Conservation (phyloP, 129 eudicot genomes). For the Tanacetum coccineum region DNA sequence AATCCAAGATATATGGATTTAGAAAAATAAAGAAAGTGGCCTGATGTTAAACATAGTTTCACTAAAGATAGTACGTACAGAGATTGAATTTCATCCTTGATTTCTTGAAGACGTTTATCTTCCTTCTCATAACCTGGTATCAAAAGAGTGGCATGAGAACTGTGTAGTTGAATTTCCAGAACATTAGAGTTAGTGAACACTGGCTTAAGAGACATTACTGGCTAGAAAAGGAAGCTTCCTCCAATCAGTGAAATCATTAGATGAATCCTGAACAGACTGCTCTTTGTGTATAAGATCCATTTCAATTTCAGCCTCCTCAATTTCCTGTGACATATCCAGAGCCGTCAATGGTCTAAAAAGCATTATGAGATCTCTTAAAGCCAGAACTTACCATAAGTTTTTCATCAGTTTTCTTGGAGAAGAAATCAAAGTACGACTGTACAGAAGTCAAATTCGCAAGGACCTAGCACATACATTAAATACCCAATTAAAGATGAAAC, state of each 20-base stretch:
- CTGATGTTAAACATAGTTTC: background rate
- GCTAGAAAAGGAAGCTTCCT: conserved; percentile 50
- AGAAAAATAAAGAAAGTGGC: background rate
- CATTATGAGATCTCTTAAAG: background rate
- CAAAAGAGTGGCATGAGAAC: conserved; percentile 16
- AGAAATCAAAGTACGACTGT: conserved; percentile 69
- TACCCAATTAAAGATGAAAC: background rate
- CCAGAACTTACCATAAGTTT: conserved; percentile 54
- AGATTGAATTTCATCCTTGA: conserved; percentile 63
- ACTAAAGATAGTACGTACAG: conserved; percentile 48
- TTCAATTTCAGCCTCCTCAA: conserved; percentile 92
- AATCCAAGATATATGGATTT: background rate
- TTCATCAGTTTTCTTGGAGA: conserved; percentile 64
- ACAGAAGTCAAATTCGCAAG: conserved; percentile 79
- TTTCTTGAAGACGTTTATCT: conserved; percentile 72
- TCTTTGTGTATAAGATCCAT: conserved; percentile 75
- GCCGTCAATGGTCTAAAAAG: conserved; percentile 10
- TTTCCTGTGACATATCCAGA: conserved; percentile 48
- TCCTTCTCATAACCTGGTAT: conserved; percentile 52
- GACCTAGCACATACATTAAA: conserved; percentile 52
- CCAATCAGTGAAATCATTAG: conserved; percentile 44
- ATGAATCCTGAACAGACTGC: conserved; percentile 34
- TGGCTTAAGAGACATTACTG: conserved; percentile 32
- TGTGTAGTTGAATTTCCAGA: too few relatives aligned
- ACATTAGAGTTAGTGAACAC: conserved; percentile 9